These are phyloP conservation scores for Brasilioporus rufonigricans DNA, from an alignment of 768 basidiomycete species.

Conservation along the genomic window DNA sequence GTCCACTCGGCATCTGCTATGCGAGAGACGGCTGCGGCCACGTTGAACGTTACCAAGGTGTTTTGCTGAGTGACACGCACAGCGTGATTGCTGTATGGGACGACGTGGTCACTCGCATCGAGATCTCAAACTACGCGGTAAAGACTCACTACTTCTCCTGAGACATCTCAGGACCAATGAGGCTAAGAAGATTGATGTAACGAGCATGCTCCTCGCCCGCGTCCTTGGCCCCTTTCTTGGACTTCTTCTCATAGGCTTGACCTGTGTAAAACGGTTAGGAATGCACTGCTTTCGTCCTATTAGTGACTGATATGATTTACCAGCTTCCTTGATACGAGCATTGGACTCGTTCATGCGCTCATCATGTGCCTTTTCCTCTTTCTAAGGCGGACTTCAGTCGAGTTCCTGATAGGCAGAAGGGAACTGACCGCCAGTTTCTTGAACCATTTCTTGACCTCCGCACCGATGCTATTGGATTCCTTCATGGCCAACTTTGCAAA, in stretches of 20 bases:
- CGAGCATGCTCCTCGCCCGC: slow-evolving; percentile 72
- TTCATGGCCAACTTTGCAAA: slow-evolving; percentile 74
- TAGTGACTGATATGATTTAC: slow-evolving; percentile 30
- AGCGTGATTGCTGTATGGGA: slow-evolving; percentile 56
- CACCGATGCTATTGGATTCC: slow-evolving; percentile 62
- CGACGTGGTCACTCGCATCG: neutral
- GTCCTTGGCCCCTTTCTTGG: slow-evolving; percentile 68
- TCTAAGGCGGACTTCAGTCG: slow-evolving; percentile 41
- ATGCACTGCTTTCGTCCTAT: neutral
- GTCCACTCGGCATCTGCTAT: slow-evolving; percentile 82
- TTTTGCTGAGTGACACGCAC: slow-evolving; percentile 62
- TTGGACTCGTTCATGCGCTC: slow-evolving; percentile 66
- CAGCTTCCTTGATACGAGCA: slow-evolving; percentile 74
- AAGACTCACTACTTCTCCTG: slow-evolving; percentile 72
- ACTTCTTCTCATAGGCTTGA: slow-evolving; percentile 74
- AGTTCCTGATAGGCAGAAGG: neutral
- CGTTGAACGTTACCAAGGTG: slow-evolving; percentile 50
- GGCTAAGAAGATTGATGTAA: slow-evolving; percentile 71
- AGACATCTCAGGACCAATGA: slow-evolving; percentile 73
- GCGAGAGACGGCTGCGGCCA: slow-evolving; percentile 64
- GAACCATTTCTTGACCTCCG: slow-evolving; percentile 83
- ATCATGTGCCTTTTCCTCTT: slow-evolving; percentile 78
- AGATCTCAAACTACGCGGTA: neutral
- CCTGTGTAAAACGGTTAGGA: slow-evolving; percentile 39
- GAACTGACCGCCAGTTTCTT: slow-evolving; percentile 71